phyloP scores from a whole-genome alignment of 1,139 yeast genomes.

The Lizanozyma gosingica region DNA sequence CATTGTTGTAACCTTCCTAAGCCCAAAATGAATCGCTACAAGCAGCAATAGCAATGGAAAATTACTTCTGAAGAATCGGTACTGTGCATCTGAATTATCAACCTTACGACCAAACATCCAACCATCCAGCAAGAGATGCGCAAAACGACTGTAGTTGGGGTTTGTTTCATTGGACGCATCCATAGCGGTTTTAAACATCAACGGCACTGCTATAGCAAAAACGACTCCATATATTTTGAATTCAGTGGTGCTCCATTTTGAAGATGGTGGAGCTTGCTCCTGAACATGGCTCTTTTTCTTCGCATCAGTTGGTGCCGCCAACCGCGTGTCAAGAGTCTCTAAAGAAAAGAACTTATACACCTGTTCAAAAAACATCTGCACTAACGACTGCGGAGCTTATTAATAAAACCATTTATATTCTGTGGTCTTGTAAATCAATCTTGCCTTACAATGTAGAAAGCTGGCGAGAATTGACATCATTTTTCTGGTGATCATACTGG shows the following conservation, averaged over 20 bases:
- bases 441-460: too few relatives aligned
- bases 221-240: constrained; percentile 57
- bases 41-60: constrained; percentile 51
- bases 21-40: constrained; percentile 41
- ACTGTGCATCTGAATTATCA: constrained; percentile 88
- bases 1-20: constrained; percentile 30
- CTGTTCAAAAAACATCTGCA: constrained; percentile 11
- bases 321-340: constrained; percentile 70
- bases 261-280: constrained; percentile 34
- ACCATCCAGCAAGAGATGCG: constrained; percentile 52
- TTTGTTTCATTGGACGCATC: constrained; percentile 71
- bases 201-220: constrained; percentile 65
- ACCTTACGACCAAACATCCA: constrained; percentile 78
- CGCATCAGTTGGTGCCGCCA: constrained; percentile 44
- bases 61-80: constrained; percentile 78
- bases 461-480: too few relatives aligned
- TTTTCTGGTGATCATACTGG: too few relatives aligned
- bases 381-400: not conserved
- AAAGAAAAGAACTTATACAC: constrained; percentile 49
- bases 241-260: constrained; percentile 72
- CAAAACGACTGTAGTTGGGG: constrained; percentile 63
- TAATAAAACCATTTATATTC: too few relatives aligned
- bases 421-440: too few relatives aligned
- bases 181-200: constrained; percentile 75
- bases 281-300: constrained; percentile 16